Evolutionary conservation across 1,139 yeast genomes (phyloP), one percentile per base, ranked within the genome.

Genomic region (Wickerhamomyces sp.): DNA sequence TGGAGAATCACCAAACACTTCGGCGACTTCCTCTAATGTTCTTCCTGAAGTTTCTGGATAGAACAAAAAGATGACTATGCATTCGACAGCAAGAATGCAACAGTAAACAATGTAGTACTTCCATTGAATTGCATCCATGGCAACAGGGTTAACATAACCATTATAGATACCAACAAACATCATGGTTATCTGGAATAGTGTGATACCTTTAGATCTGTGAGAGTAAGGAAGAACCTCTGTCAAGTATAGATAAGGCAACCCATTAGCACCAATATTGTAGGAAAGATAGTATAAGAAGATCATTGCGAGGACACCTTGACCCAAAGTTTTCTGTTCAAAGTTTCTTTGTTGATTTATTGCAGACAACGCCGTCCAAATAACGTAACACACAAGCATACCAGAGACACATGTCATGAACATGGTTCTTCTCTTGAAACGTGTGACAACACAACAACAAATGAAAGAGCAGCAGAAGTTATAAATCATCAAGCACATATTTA

Each of bases 81-180:
- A 44, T 43, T 66, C 70, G 27, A 61, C 63, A 2, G 56, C 61
- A 29, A 66, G 46, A 27, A 61, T 47, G 51, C 67, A 61, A 43
- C 68, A 32, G 41, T 55, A 73, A 11, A 75, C 77, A 45, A 75
- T 72, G 52, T 75, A 75, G 58, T 72, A 75, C 49, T 70, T 72
- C 78, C 79, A 74, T 26, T 61, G 62, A 43, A 75, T 68, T 23
- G 69, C 69, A 37, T 65, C 74, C 73, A 75, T 67, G 23, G 78
- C 81, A 47, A 75, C 64, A 4, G 79, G 72, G 47, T 72, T 73
- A 36, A 72, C 77, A 51, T 67, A 75, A 27, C 74, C 65, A 36
- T 65, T 67, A 56, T 59, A 55, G 16, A 66, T 45, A 27, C 45
- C 42, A n/a, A 51, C 47, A 26, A 46, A 36, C 31, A 59, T 58